These are phyloP conservation scores for Boletus patriciae DNA, from an alignment of 768 basidiomycete genomes.

Conservation along the genomic window DNA sequence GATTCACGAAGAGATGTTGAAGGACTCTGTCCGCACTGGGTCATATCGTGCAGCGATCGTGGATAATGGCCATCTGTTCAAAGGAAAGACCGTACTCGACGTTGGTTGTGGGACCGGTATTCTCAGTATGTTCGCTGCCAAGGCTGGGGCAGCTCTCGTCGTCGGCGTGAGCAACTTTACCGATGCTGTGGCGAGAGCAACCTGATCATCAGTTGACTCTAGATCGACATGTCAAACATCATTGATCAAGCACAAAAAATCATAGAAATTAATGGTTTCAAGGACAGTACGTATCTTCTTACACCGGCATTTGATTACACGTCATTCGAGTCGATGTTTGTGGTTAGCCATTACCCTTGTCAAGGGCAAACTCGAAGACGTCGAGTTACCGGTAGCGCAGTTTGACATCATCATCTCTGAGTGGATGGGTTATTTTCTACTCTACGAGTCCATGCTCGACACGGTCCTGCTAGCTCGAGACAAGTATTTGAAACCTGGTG, in stretches of 20 bases:
- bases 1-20: conserved; percentile 99
- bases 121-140: conserved; percentile 96
- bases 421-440: conserved; percentile 99
- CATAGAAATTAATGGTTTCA: conserved; percentile 93
- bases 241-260: conserved; percentile 99
- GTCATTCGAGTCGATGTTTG: conserved; percentile 6
- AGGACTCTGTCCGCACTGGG: conserved; percentile 92
- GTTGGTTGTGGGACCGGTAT: conserved; percentile 99
- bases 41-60: conserved; percentile 94
- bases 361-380: conserved; percentile 97
- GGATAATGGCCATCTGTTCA: conserved; percentile 93
- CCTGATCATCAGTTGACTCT: conserved; percentile 16
- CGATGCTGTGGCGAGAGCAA: not conserved
- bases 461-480: conserved; percentile 96
- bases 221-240: conserved; percentile 99
- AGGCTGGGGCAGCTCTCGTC: conserved; percentile 91
- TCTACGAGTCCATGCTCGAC: conserved; percentile 99
- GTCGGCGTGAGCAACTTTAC: conserved; percentile 67
- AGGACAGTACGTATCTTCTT: conserved; percentile 69
- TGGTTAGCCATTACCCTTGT: conserved; percentile 84
- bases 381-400: conserved; percentile 80
- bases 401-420: conserved; percentile 99
- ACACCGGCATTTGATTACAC: not conserved
- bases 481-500: conserved; percentile 89
- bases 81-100: conserved; percentile 94